Evolutionary conservation across 2,329 filamentous ascomycete species (phyloP), one percentile per base, ranked within the genome.

Genomic region (Sporothrix pallida): DNA sequence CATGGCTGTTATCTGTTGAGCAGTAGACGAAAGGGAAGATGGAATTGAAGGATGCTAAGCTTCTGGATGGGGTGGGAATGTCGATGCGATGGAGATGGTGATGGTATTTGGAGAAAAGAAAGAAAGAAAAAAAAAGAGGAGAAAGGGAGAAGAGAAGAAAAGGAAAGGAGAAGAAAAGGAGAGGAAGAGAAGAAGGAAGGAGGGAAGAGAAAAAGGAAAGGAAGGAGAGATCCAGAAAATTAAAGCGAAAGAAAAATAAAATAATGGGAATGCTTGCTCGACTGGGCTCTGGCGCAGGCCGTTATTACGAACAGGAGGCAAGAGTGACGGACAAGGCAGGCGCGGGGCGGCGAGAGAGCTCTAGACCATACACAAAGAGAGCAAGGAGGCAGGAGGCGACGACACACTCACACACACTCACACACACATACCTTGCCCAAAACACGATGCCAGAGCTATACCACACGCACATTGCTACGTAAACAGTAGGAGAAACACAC

Each of bases 1-100:
- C 88, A 90, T 90, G 83, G 83, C 52, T 75, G 74, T 63, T 65
- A 52, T 54, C n/a, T 60, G 68, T 71, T 26, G 31, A 58, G 56
- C 31, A 71, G 65, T 54, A 65, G 68, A 74, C 23, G 23, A 54
- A 62, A 70, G n/a, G 48, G 26, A 23, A 42, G 31, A 63, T 54
- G 46, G 23, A n/a, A 50, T 46, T 46, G 37, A 23, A 23, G 44
- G 58, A 17, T 54, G 20, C 46, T 48, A 26, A 46, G 56, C 52
- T 60, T 13, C 20, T 20, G 44, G 20, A 6, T n/a, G 23, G 65
- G 72, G 70, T 48, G 48, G 13, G 42, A 17, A 44, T 23, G 58
- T 46, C 50, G 56, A 52, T 52, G 56, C 60, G 69, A 58, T 42
- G 56, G 52, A 46, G 48, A 46, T 54, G 46, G 37, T 54, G 68